Evolutionary conservation across 2,329 filamentous ascomycete genomes (phyloP), one percentile per base, ranked within the genome.

Genomic region (Pyrenophora seminiperda): DNA sequence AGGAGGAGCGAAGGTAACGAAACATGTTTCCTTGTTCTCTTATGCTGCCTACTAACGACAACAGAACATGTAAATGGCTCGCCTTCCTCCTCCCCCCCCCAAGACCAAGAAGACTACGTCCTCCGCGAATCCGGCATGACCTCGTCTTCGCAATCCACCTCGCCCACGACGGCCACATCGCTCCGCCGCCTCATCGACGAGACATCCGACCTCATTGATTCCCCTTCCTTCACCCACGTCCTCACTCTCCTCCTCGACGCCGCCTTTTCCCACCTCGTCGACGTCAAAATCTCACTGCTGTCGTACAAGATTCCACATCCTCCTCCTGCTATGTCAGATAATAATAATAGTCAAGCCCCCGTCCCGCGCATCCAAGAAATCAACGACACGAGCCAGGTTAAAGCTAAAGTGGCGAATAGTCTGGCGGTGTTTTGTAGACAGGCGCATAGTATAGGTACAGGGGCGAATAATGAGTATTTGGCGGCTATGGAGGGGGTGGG

Each of bases 151-250:
- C 66, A 58, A 41, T 61, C 60, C 50, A 47, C 68, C 29, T 74
- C 80, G 0, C 18, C 74, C 67, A 54, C 68, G 65, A 45, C 75
- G 71, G 72, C 78, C 22, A 71, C 80, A 5, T 83, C 86, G 1
- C 83, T 99, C 47, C 86, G 93, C 47, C 87, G 89, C 50, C 83
- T 99, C 15, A 83, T 99, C 1, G 93, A 99, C 70, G 94, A 99
- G 77, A 97, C 94, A 2, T 90, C 93, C 31, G 94, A 99, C 70
- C 83, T 99, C 18, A 87, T 97, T 67, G 94, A 99, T 68, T 97
- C 94, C 1, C 94, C 94, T 0, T 84, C 90, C 29, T 97, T 97
- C 74, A 83, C 87, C 0, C 88, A 91, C 65, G 91, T 99, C 29
- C 81, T 97, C 36, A 90, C 88, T 2, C 85, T 90, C 50, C 82